phyloP scores from a whole-genome alignment of 2,329 filamentous ascomycete genomes.

The Pestalotiopsis sp. region DNA sequence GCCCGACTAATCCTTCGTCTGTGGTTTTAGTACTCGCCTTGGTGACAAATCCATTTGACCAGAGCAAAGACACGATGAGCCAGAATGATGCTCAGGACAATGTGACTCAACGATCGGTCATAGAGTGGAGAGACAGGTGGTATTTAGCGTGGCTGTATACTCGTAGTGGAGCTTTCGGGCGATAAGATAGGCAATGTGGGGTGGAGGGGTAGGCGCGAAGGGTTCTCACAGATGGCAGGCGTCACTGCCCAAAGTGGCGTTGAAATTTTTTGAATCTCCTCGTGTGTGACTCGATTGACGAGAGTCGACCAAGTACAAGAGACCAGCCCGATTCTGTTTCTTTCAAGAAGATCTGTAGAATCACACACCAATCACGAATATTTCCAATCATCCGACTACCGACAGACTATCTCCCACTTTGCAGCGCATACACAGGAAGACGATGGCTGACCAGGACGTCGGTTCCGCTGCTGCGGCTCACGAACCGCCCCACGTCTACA shows the following conservation, averaged over 20 bases:
- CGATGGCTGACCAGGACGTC: conserved; percentile 3
- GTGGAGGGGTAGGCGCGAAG: conserved; percentile 7
- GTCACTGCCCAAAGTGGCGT: conserved; percentile 13
- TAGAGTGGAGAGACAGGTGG: not conserved
- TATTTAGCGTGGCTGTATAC: not conserved
- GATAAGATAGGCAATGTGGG: conserved; percentile 3
- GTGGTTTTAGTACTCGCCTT: too few species aligned
- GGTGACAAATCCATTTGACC: too few species aligned
- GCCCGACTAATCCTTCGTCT: too few species aligned
- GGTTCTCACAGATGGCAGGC: not conserved
- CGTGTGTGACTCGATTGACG: not conserved
- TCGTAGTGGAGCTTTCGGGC: not conserved
- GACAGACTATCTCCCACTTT: not conserved
- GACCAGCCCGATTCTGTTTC: not conserved
- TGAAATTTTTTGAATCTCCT: conserved; percentile 7
- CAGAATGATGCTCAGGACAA: not conserved
- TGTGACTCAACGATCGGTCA: not conserved
- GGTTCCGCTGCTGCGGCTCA: conserved; percentile 42
- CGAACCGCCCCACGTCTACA: conserved; percentile 47
- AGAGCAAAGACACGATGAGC: not conserved
- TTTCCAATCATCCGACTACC: not conserved
- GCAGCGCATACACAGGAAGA: not conserved
- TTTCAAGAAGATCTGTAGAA: too few species aligned
- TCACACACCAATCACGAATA: too few species aligned
- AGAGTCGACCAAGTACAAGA: conserved; percentile 1